Base-by-base conservation (phyloP, 2,329 filamentous ascomycete species). In the Diaporthe australafricana region DNA sequence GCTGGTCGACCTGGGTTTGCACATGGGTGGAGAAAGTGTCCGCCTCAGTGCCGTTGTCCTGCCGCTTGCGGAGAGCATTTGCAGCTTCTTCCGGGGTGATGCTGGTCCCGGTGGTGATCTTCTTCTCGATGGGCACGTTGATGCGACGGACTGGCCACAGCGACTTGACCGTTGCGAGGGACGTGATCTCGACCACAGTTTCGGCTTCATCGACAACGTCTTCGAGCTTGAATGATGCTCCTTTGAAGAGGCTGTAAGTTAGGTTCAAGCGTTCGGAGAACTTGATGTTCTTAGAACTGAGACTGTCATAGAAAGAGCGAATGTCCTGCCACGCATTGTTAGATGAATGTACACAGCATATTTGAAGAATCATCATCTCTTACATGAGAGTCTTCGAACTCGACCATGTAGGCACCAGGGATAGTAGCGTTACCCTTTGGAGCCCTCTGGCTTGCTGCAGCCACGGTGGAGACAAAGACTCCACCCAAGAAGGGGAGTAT, bases 61-160 rank as follows among this genome's bases (percentile, higher is more conserved):
- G 60, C n/a, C 60, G 60, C 60, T 38, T 65, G 20, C 14, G 60
- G 8, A 65, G 60, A 20, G 60, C 60, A 22, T 7, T 17, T 32
- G 60, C 45, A 14, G 60, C 60, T 38, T 65, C 7, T 8, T 65
- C 60, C 1, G 60, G 60, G 5, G 60, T 65, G 42, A 65, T 50
- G 45, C 60, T 65, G 8, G 60, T 50, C 8, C 60, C 60, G 2
- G 60, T 65, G n/a, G 30, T 50, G 45, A 65, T 65, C 30, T 50
- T 65, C 25, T 67, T 50, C n/a, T 67, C 71, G 8, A 70, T n/a
- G 11, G 50, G 69, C 14, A 73, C n/a, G 17, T 68, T 62, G 47
- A 75, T 71, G 48, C 70, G 74, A 32, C 75, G 75, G 12, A 81
- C 76, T 4, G 80, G 79, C 78, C 79, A 81, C 25, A 80, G 66